A percentile compares a stretch with the other conserved stretches of the same genome.
Conservation (phyloP, 768 basidiomycete genomes). For the Amanita rimosa region DNA sequence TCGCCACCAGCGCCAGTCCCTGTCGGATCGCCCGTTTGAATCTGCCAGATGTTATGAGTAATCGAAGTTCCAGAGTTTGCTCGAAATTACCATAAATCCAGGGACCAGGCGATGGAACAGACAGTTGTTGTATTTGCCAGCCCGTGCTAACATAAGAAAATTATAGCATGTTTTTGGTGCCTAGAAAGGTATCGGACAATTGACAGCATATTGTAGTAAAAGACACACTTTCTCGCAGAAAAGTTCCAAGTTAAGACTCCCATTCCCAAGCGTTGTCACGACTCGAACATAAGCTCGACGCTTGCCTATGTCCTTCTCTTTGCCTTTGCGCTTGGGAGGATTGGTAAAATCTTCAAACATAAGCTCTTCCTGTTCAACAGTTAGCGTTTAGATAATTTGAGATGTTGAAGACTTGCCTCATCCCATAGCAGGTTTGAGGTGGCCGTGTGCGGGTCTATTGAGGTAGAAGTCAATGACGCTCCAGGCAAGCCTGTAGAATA, state of each 20-base stretch:
- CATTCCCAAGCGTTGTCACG: constrained; percentile 83
- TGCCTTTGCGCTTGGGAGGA: constrained; percentile 73
- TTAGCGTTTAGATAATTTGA: background rate
- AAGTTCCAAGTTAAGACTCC: constrained; percentile 72
- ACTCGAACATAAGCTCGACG: constrained; percentile 94
- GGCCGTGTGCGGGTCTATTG: constrained; percentile 61
- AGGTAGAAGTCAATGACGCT: constrained; percentile 89
- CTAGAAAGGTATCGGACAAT: constrained; percentile 23
- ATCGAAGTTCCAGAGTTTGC: constrained; percentile 6
- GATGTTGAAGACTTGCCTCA: constrained; percentile 40
- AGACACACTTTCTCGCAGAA: constrained; percentile 76
- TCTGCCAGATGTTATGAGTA: constrained; percentile 26
- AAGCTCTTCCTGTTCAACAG: constrained; percentile 61
- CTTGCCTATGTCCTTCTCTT: constrained; percentile 89
- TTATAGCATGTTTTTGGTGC: constrained; percentile 99
- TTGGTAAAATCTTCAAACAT: constrained; percentile 95
- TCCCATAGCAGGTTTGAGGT: constrained; percentile 88
- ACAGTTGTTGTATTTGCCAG: constrained; percentile 84
- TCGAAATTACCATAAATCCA: constrained; percentile 73
- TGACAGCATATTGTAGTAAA: background rate
- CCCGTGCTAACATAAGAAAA: constrained; percentile 85
- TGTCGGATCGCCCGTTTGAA: constrained; percentile 97
- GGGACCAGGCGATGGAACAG: constrained; percentile 91
- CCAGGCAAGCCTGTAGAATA: constrained; percentile 85
- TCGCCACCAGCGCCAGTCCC: constrained; percentile 92